Conservation (phyloP, 768 basidiomycete genomes). For the Butyriboletus loyo region DNA sequence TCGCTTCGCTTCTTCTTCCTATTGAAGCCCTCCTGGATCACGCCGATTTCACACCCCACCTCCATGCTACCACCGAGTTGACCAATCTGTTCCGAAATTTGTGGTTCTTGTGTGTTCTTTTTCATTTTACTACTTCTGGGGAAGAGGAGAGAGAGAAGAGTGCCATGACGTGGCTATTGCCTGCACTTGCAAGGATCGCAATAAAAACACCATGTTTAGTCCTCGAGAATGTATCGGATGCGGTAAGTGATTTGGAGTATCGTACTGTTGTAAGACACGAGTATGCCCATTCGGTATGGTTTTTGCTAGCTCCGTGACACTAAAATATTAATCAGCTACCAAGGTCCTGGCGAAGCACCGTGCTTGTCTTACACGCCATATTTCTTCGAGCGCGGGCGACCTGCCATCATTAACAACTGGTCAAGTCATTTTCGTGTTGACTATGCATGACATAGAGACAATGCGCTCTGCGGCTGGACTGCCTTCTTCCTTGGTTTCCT, state of each 20-base stretch:
- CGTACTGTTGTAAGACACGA: slow-evolving; percentile 88
- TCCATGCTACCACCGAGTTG: slow-evolving; percentile 53
- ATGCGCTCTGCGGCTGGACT: slow-evolving; percentile 79
- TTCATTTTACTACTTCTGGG: slow-evolving; percentile 61
- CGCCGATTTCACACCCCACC: slow-evolving; percentile 59
- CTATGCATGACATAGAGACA: slow-evolving; percentile 84
- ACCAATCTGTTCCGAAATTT: slow-evolving; percentile 83
- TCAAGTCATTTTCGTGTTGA: slow-evolving; percentile 80
- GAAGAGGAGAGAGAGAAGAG: slow-evolving; percentile 47
- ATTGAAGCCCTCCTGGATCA: slow-evolving; percentile 86
- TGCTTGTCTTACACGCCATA: slow-evolving; percentile 55
- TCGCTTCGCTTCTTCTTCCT: slow-evolving; percentile 84
- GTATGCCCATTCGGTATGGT: slow-evolving; percentile 69
- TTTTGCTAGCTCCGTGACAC: not conserved
- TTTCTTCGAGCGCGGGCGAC: slow-evolving; percentile 64
- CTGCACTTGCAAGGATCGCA: slow-evolving; percentile 77
- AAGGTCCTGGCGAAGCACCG: slow-evolving; percentile 76
- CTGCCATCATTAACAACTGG: slow-evolving; percentile 74
- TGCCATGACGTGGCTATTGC: slow-evolving; percentile 76
- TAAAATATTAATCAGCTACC: not conserved
- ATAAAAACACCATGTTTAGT: slow-evolving; percentile 83
- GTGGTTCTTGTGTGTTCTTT: slow-evolving; percentile 91
- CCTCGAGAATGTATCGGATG: slow-evolving; percentile 77
- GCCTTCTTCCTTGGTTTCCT: slow-evolving; percentile 78
- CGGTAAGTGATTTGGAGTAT: slow-evolving; percentile 87